Evolutionary conservation across 192 early-diverging fungal species (phyloP).

Genomic region (Coemansia sp.): DNA sequence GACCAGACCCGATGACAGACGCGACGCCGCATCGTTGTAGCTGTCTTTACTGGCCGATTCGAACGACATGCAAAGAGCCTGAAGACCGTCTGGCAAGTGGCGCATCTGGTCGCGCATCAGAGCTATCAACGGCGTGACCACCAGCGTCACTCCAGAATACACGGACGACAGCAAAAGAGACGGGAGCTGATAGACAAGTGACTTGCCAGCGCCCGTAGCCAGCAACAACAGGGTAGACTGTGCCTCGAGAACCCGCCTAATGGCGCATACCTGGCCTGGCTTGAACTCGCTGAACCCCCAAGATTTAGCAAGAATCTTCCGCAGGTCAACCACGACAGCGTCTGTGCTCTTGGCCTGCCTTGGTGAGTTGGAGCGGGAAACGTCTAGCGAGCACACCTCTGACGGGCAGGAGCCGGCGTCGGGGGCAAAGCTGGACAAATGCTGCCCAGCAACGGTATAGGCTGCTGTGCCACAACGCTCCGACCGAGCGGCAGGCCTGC

Average conservation of each 20-base stretch:
- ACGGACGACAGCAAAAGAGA: conserved; percentile 57
- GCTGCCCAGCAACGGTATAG: neutral
- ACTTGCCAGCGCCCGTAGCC: conserved; percentile 72
- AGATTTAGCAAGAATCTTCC: conserved; percentile 42
- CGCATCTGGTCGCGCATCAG: conserved; percentile 84
- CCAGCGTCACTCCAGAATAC: conserved; percentile 57
- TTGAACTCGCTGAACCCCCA: conserved; percentile 52
- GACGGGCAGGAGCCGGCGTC: neutral
- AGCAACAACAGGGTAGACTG: conserved; percentile 56
- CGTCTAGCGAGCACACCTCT: neutral
- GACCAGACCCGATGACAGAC: conserved; percentile 48
- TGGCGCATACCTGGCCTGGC: conserved; percentile 52
- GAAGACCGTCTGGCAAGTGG: conserved; percentile 58
- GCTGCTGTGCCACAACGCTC: neutral
- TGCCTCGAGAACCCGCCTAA: conserved; percentile 44
- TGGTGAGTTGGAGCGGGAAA: neutral
- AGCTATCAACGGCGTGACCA: conserved; percentile 77
- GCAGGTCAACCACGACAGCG: conserved; percentile 34
- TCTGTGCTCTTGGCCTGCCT: neutral
- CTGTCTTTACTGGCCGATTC: conserved; percentile 20
- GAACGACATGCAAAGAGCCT: conserved; percentile 63
- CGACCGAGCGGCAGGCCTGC: neutral
- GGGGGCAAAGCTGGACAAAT: neutral
- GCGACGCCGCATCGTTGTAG: conserved; percentile 20
- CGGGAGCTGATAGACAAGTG: conserved; percentile 76